Evolutionary conservation across 176 grass and related monocot species (phyloP).

Genomic region (Themeda triandra): DNA sequence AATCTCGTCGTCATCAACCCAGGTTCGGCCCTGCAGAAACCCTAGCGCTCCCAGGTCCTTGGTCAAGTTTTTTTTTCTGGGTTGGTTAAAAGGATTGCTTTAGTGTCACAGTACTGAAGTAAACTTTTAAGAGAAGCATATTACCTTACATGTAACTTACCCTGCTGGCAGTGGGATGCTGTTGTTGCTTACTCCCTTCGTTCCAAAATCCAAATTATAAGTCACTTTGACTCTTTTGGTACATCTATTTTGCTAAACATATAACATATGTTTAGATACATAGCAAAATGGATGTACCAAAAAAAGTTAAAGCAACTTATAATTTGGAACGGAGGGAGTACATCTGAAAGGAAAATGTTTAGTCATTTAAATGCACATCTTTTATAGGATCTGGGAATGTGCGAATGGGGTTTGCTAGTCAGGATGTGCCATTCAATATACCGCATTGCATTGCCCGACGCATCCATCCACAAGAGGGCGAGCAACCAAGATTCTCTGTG

Average conservation of each 20-base stretch:
- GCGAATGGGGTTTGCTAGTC: constrained; percentile 77
- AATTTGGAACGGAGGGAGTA: neutral
- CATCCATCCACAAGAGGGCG: constrained; percentile 25
- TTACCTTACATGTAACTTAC: neutral
- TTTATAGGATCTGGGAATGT: constrained; percentile 76
- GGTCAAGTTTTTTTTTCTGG: neutral
- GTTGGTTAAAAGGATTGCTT: neutral
- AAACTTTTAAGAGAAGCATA: neutral
- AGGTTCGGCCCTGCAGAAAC: constrained; percentile 36
- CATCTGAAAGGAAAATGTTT: neutral
- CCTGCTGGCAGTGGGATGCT: neutral
- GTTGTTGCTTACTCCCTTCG: neutral
- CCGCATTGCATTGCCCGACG: constrained; percentile 71
- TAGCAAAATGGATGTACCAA: too few species aligned
- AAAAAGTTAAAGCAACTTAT: too few species aligned
- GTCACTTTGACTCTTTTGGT: too few species aligned
- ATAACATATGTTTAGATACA: too few species aligned
- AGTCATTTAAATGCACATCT: neutral
- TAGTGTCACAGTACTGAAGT: neutral
- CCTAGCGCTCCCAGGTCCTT: constrained; percentile 2
- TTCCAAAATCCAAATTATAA: too few species aligned
- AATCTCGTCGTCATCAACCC: constrained; percentile 98
- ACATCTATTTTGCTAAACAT: too few species aligned
- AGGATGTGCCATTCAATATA: constrained; percentile 84
- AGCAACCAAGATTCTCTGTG: constrained; percentile 34